Base-by-base conservation (phyloP, 139 green algal species). In the Asterochloris sp. region DNA sequence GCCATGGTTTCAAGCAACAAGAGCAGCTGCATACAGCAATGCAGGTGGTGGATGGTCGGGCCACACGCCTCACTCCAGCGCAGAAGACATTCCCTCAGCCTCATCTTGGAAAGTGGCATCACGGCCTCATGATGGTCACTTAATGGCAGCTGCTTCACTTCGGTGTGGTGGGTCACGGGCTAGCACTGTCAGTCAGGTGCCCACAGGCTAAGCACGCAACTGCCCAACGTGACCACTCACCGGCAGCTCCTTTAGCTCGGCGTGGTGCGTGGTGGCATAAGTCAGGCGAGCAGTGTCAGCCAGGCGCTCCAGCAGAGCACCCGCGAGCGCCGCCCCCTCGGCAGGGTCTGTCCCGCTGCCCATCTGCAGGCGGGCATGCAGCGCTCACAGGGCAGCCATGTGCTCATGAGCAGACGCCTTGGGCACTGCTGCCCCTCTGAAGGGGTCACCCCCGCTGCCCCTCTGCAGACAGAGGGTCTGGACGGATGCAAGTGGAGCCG, bases 261-360 rank as follows among this genome's bases (percentile, higher is more conserved):
- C 87, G 79, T 92, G 88, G 85, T 95, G 91, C 0, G 86, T 94
- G 66, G 91, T 95, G 26, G 81, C 88, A 24, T 91, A 88, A 0
- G 91, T 94, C 24, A 95, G 85, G 8, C 77, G 79, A 17, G 91
- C 87, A 12, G 73, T 69, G 28, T 63, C 76, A 16, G 85, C 79
- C 54, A 95, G 84, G 12, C 68, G 24, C n/a, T 86, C 38, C 75
- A 96, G 84, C 26, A 96, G 73, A 14, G 91, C 87, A 13, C 81
- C 85, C 8, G 88, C 94, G 62, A 97, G 82, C 1, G 94, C 90
- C 4, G 91, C 89, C 10, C 94, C 94, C 84, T 97, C 94, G 6
- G 69, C 78, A 10, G 94, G 94, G 84, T 97, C 94, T 26, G 93
- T 97, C 26, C 94, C 94, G 74, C 78, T 89, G 69, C 94, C 94